These are phyloP conservation scores for Dendrothele bispora DNA, from an alignment of 768 basidiomycete species.

Conservation along the genomic window DNA sequence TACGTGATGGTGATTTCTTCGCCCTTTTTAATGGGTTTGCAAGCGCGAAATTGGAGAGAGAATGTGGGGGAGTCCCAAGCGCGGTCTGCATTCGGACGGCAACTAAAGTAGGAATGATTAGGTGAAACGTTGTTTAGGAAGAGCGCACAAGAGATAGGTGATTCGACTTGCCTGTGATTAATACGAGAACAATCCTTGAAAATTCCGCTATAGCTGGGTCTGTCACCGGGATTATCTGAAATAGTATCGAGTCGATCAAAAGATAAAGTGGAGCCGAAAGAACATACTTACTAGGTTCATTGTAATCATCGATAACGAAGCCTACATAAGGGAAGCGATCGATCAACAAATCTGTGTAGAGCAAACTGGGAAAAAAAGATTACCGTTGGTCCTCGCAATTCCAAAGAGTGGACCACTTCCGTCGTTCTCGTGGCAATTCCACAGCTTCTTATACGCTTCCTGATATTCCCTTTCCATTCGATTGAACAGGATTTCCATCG, in stretches of 20 bases:
- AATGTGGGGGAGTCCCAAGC: conserved; percentile 41
- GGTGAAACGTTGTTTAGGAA: not conserved
- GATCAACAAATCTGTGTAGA: not conserved
- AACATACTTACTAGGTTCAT: no score
- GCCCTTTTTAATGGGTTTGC: conserved; percentile 34
- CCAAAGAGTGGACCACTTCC: not conserved
- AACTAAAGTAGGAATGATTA: conserved; percentile 25
- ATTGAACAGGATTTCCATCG: not conserved
- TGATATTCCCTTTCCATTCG: not conserved
- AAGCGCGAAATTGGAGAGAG: conserved; percentile 39
- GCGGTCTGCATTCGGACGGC: conserved; percentile 42
- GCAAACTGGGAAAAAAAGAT: not conserved
- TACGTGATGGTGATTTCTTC: conserved; percentile 50
- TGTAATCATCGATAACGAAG: not conserved
- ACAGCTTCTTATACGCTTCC: not conserved
- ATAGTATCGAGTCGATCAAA: conserved; percentile 27
- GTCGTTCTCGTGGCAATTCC: not conserved
- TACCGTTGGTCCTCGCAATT: not conserved
- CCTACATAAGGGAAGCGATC: not conserved
- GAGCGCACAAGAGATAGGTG: not conserved
- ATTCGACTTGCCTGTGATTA: conserved; percentile 39
- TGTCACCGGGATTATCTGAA: conserved; percentile 23
- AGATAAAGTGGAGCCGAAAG: conserved; percentile 19
- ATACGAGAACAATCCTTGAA: conserved; percentile 41
- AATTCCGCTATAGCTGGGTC: conserved; percentile 34